Base-by-base conservation (phyloP, 192 early-diverging fungal genomes). In the Coemansia pectinata region DNA sequence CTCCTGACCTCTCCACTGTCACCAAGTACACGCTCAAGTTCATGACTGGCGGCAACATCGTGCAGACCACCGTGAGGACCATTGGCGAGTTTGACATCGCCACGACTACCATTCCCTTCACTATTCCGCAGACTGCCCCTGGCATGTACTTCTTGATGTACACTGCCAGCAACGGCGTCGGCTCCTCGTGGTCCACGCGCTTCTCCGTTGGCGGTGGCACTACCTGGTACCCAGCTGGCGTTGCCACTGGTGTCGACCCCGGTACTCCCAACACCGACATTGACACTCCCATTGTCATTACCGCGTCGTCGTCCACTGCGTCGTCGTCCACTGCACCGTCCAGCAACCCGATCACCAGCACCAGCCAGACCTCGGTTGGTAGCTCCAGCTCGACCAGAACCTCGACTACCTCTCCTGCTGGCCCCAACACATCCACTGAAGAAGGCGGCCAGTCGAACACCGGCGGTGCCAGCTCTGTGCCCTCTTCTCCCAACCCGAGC, bases 121-220 rank as follows among this genome's bases (percentile, higher is more conserved):
- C 76, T 59, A 72, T 84, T n/a, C 81, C 81, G 42, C 42, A 66
- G 52, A 78, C 77, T 33, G 76, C 77, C 12, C 76, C 81, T 7
- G 81, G 81, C 50, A 79, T 76, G 76, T 84, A 84, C 73, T 84
- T 84, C 67, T 67, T 84, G 38, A 79, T 84, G 76, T 84, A 79
- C 70, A 78, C 81, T 36, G 73, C 76, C 17, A 29, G 52, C 45
- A 69, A 63, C 42, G 81, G 73, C 63, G 63, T 67, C 23, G 81
- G 73, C 70, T 77, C 77, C 19, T 78, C 81, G 45, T 84, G 81
- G 81, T 77, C 74, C 39, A 84, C 81, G 36, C 76, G 81, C 67
- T 84, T 84, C 74, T 79, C 76, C 27, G 45, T 84, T 58, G 66
- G 62, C 55, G 77, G 77, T 57, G 81, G 81, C 62, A 74, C 68